A percentile compares a stretch with the other conserved stretches of the same genome.
These are phyloP conservation scores for Plectranthus barbatus DNA, from an alignment of 257 asterid genomes.

Conservation along the genomic window DNA sequence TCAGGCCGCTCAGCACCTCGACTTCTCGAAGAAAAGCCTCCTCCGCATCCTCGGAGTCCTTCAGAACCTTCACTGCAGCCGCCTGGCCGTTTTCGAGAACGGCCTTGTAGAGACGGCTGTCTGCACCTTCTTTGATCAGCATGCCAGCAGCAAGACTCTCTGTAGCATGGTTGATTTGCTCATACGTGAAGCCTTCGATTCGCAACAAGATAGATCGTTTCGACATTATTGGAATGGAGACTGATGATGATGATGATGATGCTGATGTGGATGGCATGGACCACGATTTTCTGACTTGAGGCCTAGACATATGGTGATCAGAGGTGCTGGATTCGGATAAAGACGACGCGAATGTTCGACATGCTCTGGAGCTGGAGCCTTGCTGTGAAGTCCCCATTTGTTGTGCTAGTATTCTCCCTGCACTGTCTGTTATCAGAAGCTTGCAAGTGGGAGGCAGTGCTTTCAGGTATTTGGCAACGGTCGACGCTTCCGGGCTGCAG, in stretches of 20 bases:
- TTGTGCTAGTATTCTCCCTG: constrained; percentile 49
- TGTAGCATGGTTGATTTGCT: constrained; percentile 44
- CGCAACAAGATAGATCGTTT: constrained; percentile 35
- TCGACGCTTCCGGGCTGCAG: constrained; percentile 42
- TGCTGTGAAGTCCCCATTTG: constrained; percentile 66
- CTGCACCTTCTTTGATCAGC: constrained; percentile 52
- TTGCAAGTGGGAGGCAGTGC: constrained; percentile 76
- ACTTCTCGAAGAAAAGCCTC: constrained; percentile 47
- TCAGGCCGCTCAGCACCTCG: constrained; percentile 55
- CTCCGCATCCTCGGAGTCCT: constrained; percentile 25
- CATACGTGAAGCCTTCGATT: constrained; percentile 32
- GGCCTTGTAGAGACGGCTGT: constrained; percentile 49
- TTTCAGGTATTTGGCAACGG: constrained; percentile 34
- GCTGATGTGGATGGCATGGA: constrained; percentile 53
- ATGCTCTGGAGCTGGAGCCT: constrained; percentile 35
- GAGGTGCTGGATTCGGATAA: constrained; percentile 30
- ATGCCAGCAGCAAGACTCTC: constrained; percentile 28
- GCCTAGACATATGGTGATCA: constrained; percentile 13
- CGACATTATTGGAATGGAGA: constrained; percentile 23
- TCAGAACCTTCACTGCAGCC: constrained; percentile 56
- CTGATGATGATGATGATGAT: too few relatives aligned
- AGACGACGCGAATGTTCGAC: constrained; percentile 34
- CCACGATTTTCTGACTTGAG: constrained; percentile 35
- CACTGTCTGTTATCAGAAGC: constrained; percentile 53
- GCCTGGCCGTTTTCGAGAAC: constrained; percentile 33